These are phyloP conservation scores for Priceomyces melissophilus DNA, from an alignment of 805 yeast genomes.

Conservation along the genomic window DNA sequence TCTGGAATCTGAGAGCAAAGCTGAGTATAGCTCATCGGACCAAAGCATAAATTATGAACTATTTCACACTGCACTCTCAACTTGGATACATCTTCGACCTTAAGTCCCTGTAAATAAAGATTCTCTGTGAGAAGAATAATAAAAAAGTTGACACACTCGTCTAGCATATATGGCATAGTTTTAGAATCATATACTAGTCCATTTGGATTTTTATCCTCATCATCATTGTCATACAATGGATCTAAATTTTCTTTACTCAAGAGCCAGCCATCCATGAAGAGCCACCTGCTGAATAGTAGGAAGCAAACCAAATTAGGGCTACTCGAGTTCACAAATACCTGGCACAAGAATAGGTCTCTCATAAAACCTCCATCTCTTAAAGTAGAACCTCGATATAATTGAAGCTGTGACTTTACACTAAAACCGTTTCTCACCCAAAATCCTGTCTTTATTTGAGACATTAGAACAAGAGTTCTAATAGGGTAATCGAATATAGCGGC, in stretches of 20 bases:
- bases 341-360: constrained; percentile 74
- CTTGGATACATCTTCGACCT: constrained; percentile 47
- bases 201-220: constrained; percentile 11
- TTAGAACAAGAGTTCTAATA: constrained; percentile 66
- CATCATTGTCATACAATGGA: constrained; percentile 33
- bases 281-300: constrained; percentile 69
- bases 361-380: constrained; percentile 79
- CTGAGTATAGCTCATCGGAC: constrained; percentile 67
- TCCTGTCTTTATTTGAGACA: constrained; percentile 84
- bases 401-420: constrained; percentile 73
- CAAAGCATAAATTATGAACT: constrained; percentile 79
- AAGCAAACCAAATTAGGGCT: constrained; percentile 56
- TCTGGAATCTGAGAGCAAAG: constrained; percentile 71
- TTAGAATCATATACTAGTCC: constrained; percentile 40
- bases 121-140: constrained; percentile 70
- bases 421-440: constrained; percentile 94
- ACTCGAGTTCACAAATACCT: constrained; percentile 50
- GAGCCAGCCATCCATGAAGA: constrained; percentile 39
- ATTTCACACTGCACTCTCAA: constrained; percentile 62
- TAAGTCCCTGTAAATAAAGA: constrained; percentile 48
- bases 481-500: constrained; percentile 64
- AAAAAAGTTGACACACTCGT: constrained; percentile 70
- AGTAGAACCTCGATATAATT: constrained; percentile 72
- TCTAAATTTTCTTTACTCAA: constrained; percentile 2
- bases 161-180: constrained; percentile 61